phyloP scores from a whole-genome alignment of 768 basidiomycete species.

The Termitomyces sp. region DNA sequence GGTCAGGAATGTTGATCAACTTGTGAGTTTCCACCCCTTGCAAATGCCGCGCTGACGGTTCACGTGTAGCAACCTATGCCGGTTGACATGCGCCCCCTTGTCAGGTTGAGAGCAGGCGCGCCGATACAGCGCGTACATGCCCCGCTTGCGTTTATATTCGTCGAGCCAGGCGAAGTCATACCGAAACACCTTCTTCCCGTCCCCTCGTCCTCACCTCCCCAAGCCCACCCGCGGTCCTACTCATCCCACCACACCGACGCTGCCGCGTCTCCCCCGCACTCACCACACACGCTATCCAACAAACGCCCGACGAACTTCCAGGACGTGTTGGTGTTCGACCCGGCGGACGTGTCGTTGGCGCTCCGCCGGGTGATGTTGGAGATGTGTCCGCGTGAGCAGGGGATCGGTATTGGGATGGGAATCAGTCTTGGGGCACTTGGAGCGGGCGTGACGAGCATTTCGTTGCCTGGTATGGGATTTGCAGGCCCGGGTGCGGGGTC shows the following conservation, averaged over 20 bases:
- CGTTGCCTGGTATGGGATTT: conserved; percentile 47
- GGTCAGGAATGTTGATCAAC: conserved; percentile 47
- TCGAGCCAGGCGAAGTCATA: conserved; percentile 32
- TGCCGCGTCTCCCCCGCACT: conserved; percentile 18
- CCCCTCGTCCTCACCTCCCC: conserved; percentile 9
- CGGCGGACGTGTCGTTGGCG: conserved; percentile 46
- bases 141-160: conserved; percentile 54
- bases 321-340: conserved; percentile 67
- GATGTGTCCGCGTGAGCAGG: conserved; percentile 21
- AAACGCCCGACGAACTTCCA: conserved; percentile 43
- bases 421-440: conserved; percentile 21
- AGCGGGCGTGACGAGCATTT: conserved; percentile 53
- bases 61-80: conserved; percentile 40
- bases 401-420: conserved; percentile 20
- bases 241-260: conserved; percentile 16
- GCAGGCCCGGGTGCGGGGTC: conserved; percentile 26
- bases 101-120: conserved; percentile 40
- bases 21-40: too few species aligned
- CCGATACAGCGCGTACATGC: conserved; percentile 20
- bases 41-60: too few species aligned
- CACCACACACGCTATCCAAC: conserved; percentile 10
- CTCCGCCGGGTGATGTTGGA: conserved; percentile 51
- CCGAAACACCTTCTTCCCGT: conserved; percentile 34
- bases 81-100: conserved; percentile 51
- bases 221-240: conserved; percentile 9